phyloP scores from a whole-genome alignment of 1,284 basidiomycete genomes.

The Gastroboletus turbinatus region DNA sequence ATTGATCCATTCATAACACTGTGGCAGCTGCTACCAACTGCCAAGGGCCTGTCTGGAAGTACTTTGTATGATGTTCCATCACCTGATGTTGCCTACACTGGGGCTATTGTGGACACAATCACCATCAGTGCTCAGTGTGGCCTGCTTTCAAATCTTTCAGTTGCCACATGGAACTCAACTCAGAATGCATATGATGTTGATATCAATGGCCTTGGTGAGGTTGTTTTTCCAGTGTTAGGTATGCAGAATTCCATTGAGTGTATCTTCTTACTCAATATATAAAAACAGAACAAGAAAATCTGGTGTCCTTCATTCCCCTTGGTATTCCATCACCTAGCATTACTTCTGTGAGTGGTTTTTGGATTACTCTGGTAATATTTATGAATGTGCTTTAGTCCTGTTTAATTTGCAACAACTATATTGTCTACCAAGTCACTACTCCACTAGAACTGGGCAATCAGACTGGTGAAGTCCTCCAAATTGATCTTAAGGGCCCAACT shows the following conservation, averaged over 20 bases:
- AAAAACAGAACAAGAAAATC: neutral
- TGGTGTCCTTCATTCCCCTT: neutral
- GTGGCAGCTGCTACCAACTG: slow-evolving; percentile 4
- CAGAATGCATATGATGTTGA: neutral
- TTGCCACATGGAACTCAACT: neutral
- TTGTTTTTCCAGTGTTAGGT: neutral
- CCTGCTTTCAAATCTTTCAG: slow-evolving; percentile 1
- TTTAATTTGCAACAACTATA: neutral
- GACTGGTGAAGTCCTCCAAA: neutral
- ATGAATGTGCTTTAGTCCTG: neutral
- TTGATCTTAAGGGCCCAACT: neutral
- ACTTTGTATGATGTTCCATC: slow-evolving; percentile 15
- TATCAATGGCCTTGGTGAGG: slow-evolving; percentile 6
- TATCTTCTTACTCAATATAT: neutral
- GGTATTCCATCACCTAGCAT: too few relatives aligned
- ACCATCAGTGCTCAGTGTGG: slow-evolving; percentile 14
- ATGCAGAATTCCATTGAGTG: neutral
- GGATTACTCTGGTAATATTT: neutral
- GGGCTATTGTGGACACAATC: slow-evolving; percentile 11
- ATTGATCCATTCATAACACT: neutral
- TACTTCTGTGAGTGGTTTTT: neutral
- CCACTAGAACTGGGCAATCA: slow-evolving; percentile 3
- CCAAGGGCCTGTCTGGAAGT: slow-evolving; percentile 10
- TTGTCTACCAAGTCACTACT: neutral
- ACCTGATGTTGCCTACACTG: neutral